Evolutionary conservation across 495 filamentous ascomycete genomes (phyloP).

Genomic region (Penicillium antarcticum): DNA sequence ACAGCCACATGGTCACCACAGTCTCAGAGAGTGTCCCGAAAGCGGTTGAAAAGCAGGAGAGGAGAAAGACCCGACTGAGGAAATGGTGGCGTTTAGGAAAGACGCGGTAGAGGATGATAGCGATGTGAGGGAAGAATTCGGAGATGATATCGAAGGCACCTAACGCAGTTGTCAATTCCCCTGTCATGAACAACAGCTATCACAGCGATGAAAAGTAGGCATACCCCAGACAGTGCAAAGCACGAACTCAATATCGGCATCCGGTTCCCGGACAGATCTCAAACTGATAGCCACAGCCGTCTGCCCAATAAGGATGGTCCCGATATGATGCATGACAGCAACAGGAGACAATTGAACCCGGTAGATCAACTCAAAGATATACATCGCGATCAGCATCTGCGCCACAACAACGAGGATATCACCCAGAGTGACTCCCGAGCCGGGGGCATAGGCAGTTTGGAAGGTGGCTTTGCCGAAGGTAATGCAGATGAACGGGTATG

Average conservation of each 20-base stretch:
- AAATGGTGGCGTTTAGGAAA: conserved; percentile 38
- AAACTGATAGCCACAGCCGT: conserved; percentile 44
- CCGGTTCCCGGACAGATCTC: conserved; percentile 31
- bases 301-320: conserved; percentile 47
- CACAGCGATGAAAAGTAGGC: neutral
- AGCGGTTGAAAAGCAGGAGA: conserved; percentile 38
- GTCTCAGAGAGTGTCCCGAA: conserved; percentile 43
- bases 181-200: too few species aligned
- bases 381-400: conserved; percentile 48
- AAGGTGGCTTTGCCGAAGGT: conserved; percentile 34
- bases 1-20: conserved; percentile 46
- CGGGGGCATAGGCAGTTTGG: conserved; percentile 25
- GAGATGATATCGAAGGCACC: conserved; percentile 49
- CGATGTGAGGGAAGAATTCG: conserved; percentile 48
- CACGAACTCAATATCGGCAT: conserved; percentile 48
- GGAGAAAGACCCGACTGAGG: conserved; percentile 38
- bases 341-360: conserved; percentile 40
- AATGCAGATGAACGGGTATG: conserved; percentile 44
- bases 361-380: conserved; percentile 48
- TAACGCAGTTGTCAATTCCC: too few species aligned
- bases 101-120: conserved; percentile 47
- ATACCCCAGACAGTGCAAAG: conserved; percentile 49
- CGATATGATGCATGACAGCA: conserved; percentile 42
- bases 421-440: conserved; percentile 34
- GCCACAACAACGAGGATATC: conserved; percentile 41